Base-by-base conservation (phyloP, 805 yeast genomes). In the Candida dendrica region DNA sequence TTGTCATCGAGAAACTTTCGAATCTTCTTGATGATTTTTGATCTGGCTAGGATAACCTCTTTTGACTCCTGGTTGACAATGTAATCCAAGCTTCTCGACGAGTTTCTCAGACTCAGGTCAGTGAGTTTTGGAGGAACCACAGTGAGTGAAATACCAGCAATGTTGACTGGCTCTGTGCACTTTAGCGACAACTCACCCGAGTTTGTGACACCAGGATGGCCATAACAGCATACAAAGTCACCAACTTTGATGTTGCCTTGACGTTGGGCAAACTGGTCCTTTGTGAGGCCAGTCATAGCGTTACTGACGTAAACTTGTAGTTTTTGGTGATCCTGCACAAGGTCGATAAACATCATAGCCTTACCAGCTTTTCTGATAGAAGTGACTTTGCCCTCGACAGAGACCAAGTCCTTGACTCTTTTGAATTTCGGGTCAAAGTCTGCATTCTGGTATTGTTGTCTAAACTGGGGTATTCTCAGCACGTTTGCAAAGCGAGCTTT, bases 141-240 rank as follows among this genome's bases (percentile, higher is more conserved):
- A 42, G 72, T 75, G 42, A 88, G 67, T 16, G 90, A 72, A 0
- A 96, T 91, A 0, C 90, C 60, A 6, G 84, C 70, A 11, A 88
- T 59, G 20, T 39, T 46, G 2, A 85, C 58, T 2, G 79, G 71
- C n/a, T 56, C 45, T 0, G 63, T 60, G 11, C 81, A 69, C 47
- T 84, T 77, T 40, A 91, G 54, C 1, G 96, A 82, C 7, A 89
- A 63, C 49, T 90, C 95, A 0, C 91, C 93, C 3, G 78, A 77
- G 42, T 81, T 78, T 0, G 97, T 86, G 3, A 74, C 58, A 20
- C 91, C 86, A 0, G 96, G 89, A 19, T 51, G 56, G 0, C 98
- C 98, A 3, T 61, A 52, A 19, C 81, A 77, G 7, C 75, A 63
- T 3, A 91, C 64, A 36, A 72, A 74, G 55, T 91, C 98, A 0